A percentile compares a stretch with the other conserved stretches of the same genome.
Conservation (phyloP, 2,329 filamentous ascomycete genomes). For the Alternaria brassicicola region DNA sequence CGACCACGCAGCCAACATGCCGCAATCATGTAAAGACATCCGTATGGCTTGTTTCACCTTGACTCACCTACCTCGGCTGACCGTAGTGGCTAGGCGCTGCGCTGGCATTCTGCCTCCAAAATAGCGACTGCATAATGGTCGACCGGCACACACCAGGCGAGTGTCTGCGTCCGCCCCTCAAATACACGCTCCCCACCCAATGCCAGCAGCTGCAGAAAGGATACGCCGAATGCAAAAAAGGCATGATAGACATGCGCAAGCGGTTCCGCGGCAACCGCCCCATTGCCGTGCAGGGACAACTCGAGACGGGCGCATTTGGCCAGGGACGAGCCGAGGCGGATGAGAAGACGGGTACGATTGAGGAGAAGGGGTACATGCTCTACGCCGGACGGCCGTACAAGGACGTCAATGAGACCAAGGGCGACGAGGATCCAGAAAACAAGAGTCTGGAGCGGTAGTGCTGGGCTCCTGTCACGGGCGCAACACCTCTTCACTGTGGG, state of each 20-base stretch:
- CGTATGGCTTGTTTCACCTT: slow-evolving; percentile 63
- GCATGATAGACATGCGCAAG: slow-evolving; percentile 98
- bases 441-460: slow-evolving; percentile 26
- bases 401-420: slow-evolving; percentile 36
- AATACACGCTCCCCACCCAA: slow-evolving; percentile 79
- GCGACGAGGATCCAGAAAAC: slow-evolving; percentile 36
- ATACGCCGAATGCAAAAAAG: slow-evolving; percentile 93
- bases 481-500: neutral
- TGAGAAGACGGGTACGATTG: slow-evolving; percentile 44
- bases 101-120: slow-evolving; percentile 90
- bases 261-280: slow-evolving; percentile 94
- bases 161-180: slow-evolving; percentile 82
- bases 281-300: slow-evolving; percentile 56
- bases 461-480: neutral
- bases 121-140: slow-evolving; percentile 95
- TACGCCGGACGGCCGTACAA: slow-evolving; percentile 45
- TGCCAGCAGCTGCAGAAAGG: slow-evolving; percentile 92
- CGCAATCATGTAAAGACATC: slow-evolving; percentile 95
- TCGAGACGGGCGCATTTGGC: slow-evolving; percentile 43
- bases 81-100: slow-evolving; percentile 70
- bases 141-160: slow-evolving; percentile 85
- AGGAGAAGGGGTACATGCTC: slow-evolving; percentile 49
- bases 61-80: neutral
- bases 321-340: slow-evolving; percentile 36
- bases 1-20: slow-evolving; percentile 63